Evolutionary conservation across 2,329 filamentous ascomycete genomes (phyloP), one percentile per base, ranked within the genome.

Genomic region (Epicoccum sorghinum): DNA sequence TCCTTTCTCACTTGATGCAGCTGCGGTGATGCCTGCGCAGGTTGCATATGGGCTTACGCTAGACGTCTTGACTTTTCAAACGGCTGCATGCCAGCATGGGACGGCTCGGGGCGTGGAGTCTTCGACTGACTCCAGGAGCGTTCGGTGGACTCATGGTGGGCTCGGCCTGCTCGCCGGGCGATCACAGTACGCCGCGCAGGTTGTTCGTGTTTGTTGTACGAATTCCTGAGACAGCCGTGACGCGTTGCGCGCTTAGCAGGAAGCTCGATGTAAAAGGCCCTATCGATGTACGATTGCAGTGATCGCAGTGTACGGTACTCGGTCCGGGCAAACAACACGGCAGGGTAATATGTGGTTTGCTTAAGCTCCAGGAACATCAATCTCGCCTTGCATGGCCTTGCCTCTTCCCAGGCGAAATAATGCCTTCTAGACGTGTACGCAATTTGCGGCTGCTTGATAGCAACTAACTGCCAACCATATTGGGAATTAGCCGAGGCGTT

Each of bases 1-100:
- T 49, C 45, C 45, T 41, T 2, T 41, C 24, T 14, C 44, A 30
- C 24, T 37, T 40, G 22, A 43, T 18, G 24, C 48, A 47, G 33
- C 47, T 43, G 25, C 47, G 44, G 40, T 52, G 48, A 57, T 48
- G 48, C 45, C 39, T 57, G 45, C 54, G 44, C 46, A 23, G 45
- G 37, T 42, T 52, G 49, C 54, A 52, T 46, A 36, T 47, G 32
- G 32, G 44, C 44, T 49, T 30, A 29, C 54, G 37, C 49, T 57
- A 57, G n/a, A 41, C n/a, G 33, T 37, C 24, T 38, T 30, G 13
- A 23, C 13, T 48, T 41, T 29, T 23, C 43, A 40, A 52, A 52
- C 53, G 48, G 47, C 47, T 47, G 53, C 47, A 18, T 18, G 18
- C 18, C 18, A 18, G 18, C 18, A 56, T 52, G 43, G 47, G 48